A percentile compares a stretch with the other conserved stretches of the same genome.
phyloP scores from a whole-genome alignment of 192 early-diverging fungal genomes.

The Entomortierella chlamydospora region DNA sequence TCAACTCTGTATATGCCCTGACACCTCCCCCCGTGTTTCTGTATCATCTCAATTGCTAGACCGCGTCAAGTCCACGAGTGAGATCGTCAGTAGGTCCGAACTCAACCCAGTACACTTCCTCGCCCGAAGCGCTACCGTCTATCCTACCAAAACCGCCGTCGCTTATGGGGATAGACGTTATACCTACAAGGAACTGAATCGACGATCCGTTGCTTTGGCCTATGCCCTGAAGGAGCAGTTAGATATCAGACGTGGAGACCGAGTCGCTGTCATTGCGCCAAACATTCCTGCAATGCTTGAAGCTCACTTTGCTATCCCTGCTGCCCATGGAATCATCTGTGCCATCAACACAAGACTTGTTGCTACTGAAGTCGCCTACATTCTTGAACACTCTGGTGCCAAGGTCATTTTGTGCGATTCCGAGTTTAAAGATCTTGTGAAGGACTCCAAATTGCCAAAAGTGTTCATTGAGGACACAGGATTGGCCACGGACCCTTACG shows the following conservation, averaged over 20 bases:
- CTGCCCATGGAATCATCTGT: constrained; percentile 64
- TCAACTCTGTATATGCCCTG: not conserved
- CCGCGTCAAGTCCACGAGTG: constrained; percentile 31
- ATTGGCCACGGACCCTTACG: constrained; percentile 58
- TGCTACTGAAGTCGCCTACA: constrained; percentile 65
- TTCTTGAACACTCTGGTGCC: constrained; percentile 63
- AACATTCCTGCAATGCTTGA: constrained; percentile 70
- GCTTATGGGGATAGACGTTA: constrained; percentile 50
- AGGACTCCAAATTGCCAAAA: constrained; percentile 27
- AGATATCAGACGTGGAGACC: constrained; percentile 55
- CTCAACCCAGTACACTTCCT: constrained; percentile 68
- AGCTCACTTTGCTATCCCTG: constrained; percentile 71
- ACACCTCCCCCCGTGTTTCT: not conserved
- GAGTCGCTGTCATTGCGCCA: constrained; percentile 65
- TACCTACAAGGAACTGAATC: constrained; percentile 60
- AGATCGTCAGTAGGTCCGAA: constrained; percentile 39
- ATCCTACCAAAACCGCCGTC: constrained; percentile 61
- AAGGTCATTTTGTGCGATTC: constrained; percentile 63
- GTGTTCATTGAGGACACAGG: constrained; percentile 46
- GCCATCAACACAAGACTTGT: constrained; percentile 69
- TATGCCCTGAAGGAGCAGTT: constrained; percentile 52
- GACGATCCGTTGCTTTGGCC: constrained; percentile 59
- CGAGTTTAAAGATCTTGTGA: constrained; percentile 51
- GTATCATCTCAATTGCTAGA: constrained; percentile 7
- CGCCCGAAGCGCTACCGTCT: constrained; percentile 60